Conservation (phyloP, 345 rosid genomes). For the Gossypium rotundifolium region DNA sequence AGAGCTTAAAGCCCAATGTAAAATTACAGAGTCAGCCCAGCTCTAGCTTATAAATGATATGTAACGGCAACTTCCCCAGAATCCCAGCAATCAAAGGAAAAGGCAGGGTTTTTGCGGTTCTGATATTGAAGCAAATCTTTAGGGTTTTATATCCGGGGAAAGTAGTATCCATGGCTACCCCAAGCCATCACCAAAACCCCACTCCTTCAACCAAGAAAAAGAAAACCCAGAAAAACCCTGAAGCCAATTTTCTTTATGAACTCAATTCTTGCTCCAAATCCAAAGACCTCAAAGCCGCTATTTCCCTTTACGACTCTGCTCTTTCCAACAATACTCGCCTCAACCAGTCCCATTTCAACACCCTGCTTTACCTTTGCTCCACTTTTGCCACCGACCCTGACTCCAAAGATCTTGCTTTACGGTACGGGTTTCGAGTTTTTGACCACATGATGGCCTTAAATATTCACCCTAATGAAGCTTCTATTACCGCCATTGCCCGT, state of each 20-base stretch:
- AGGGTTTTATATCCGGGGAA: not conserved
- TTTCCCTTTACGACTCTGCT: constrained; percentile 60
- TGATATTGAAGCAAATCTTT: not conserved
- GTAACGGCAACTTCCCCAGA: not conserved
- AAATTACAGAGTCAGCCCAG: not conserved
- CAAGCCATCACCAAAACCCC: constrained; percentile 16
- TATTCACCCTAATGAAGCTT: constrained; percentile 59
- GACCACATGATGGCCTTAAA: constrained; percentile 46
- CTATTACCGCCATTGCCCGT: constrained; percentile 57
- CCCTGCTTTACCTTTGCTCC: constrained; percentile 71
- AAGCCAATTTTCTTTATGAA: constrained; percentile 42
- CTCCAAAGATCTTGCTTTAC: constrained; percentile 23
- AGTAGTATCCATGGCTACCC: constrained; percentile 25
- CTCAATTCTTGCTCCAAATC: constrained; percentile 63
- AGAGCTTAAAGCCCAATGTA: not conserved
- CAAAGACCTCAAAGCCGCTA: constrained; percentile 56
- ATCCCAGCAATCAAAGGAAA: not conserved
- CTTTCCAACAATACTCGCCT: constrained; percentile 32
- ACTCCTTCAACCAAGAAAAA: constrained; percentile 35
- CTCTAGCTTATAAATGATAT: not conserved
- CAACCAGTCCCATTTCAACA: constrained; percentile 54
- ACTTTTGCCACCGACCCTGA: constrained; percentile 33
- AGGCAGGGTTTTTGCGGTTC: not conserved
- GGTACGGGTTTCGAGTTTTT: constrained; percentile 50
- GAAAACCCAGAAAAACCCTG: constrained; percentile 41